These are phyloP conservation scores for Fusarium sambucinum DNA, from an alignment of 2,329 filamentous ascomycete genomes.

Conservation along the genomic window DNA sequence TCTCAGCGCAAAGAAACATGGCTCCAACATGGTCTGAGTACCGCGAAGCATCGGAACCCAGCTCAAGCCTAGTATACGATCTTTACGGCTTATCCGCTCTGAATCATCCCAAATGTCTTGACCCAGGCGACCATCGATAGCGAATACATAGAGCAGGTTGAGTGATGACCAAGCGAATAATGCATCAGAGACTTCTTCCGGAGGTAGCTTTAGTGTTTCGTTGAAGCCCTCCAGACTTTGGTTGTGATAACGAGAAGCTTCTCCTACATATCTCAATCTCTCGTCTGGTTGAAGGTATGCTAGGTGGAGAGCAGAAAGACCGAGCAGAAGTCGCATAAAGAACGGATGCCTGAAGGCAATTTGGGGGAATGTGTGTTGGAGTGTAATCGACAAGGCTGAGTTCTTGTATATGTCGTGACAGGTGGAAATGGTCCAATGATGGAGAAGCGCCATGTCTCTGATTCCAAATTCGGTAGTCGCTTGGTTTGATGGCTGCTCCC, in stretches of 20 bases:
- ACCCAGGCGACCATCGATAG: conserved; percentile 2
- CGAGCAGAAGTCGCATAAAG: not conserved
- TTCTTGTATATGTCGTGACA: conserved; percentile 11
- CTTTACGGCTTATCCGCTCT: not conserved
- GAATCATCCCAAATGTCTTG: conserved; percentile 9
- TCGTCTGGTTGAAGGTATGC: conserved; percentile 5
- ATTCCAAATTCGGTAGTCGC: not conserved
- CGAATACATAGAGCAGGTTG: conserved; percentile 10
- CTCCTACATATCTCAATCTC: not conserved
- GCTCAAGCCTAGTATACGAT: not conserved
- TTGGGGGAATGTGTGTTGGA: not conserved
- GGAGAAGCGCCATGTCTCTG: conserved; percentile 5
- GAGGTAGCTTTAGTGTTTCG: fast-evolving
- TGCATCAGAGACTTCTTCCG: fast-evolving
- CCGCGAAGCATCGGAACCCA: conserved; percentile 19
- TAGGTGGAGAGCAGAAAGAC: not conserved
- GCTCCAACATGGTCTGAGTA: not conserved
- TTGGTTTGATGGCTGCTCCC: not conserved
- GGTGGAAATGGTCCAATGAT: conserved; percentile 11
- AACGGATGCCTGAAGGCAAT: not conserved
- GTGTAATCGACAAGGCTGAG: not conserved
- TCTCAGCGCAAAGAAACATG: fast-evolving
- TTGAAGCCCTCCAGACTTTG: not conserved
- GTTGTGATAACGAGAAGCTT: conserved; percentile 7
- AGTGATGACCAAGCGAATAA: conserved; percentile 13